phyloP scores from a whole-genome alignment of 768 basidiomycete genomes.

The Termitomyces sp. region DNA sequence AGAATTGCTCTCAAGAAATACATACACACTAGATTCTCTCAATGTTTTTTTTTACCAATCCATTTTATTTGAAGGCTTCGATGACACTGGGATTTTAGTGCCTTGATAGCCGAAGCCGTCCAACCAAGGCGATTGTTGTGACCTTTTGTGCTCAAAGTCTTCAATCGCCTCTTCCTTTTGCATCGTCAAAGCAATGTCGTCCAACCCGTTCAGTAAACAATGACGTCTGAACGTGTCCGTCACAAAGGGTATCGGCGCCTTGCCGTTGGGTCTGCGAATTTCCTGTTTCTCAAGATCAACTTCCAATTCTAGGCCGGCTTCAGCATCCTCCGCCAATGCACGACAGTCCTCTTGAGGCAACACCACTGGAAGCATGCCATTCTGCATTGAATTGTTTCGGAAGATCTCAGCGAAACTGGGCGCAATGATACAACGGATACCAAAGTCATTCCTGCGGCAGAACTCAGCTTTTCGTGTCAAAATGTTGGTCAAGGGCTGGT shows the following conservation, averaged over 20 bases:
- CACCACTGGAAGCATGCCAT: constrained; percentile 82
- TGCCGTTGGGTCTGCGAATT: constrained; percentile 70
- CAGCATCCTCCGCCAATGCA: constrained; percentile 70
- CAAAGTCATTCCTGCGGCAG: constrained; percentile 74
- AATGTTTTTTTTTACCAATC: no score
- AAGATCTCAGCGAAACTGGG: constrained; percentile 91
- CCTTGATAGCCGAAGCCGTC: constrained; percentile 58
- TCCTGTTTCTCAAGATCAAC: constrained; percentile 82
- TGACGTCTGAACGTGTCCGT: constrained; percentile 90
- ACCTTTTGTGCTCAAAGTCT: constrained; percentile 63
- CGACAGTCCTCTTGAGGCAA: constrained; percentile 68
- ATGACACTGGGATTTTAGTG: constrained; percentile 61
- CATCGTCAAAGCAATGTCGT: constrained; percentile 94
- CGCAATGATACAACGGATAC: constrained; percentile 83
- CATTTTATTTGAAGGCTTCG: constrained; percentile 23
- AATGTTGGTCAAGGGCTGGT: not conserved
- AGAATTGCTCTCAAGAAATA: no score
- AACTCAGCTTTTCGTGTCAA: constrained; percentile 4
- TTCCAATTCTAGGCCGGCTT: constrained; percentile 70
- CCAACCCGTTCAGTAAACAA: constrained; percentile 92
- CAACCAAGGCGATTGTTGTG: constrained; percentile 80
- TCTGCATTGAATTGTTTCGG: constrained; percentile 83
- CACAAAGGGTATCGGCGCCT: constrained; percentile 70
- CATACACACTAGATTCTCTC: no score
- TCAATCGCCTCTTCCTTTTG: constrained; percentile 53